Evolutionary conservation across 1,284 basidiomycete species (phyloP).

Genomic region (Hemileia vastatrix): DNA sequence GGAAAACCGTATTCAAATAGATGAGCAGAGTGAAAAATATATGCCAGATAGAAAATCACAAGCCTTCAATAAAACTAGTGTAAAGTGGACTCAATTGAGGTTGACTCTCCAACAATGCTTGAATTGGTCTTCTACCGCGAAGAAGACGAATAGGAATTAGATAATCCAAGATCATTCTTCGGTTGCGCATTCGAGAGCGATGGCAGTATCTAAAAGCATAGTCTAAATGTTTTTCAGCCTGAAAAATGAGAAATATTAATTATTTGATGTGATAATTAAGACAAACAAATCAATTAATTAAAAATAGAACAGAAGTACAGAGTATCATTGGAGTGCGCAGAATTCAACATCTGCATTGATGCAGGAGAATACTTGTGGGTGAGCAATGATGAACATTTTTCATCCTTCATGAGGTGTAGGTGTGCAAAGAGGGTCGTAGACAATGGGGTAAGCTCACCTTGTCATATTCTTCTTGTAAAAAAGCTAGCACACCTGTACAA

Average conservation of each 20-base stretch:
- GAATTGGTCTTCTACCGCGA: slow-evolving; percentile 17
- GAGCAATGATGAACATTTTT: no score
- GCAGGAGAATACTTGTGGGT: no score
- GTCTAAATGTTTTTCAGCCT: slow-evolving; percentile 20
- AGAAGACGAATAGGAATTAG: slow-evolving; percentile 14
- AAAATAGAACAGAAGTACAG: background rate
- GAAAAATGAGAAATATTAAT: background rate
- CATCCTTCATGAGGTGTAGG: no score
- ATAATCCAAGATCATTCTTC: slow-evolving; percentile 18
- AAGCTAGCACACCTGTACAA: slow-evolving; percentile 13
- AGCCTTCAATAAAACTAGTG: slow-evolving; percentile 12
- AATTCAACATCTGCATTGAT: no score
- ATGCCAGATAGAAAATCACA: no score
- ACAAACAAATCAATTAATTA: background rate
- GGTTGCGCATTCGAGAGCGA: slow-evolving; percentile 12
- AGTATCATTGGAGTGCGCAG: no score
- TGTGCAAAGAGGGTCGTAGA: no score
- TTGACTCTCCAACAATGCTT: slow-evolving; percentile 9
- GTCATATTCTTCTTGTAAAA: slow-evolving; percentile 23
- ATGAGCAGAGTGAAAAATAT: no score
- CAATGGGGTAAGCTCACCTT: no score
- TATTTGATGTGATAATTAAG: background rate
- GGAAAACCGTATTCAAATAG: no score
- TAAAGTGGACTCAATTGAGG: slow-evolving; percentile 8
- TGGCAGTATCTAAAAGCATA: slow-evolving; percentile 21